Evolutionary conservation across 2,329 filamentous ascomycete species (phyloP), one percentile per base, ranked within the genome.

Genomic region (Pleurostoma richardsiae): DNA sequence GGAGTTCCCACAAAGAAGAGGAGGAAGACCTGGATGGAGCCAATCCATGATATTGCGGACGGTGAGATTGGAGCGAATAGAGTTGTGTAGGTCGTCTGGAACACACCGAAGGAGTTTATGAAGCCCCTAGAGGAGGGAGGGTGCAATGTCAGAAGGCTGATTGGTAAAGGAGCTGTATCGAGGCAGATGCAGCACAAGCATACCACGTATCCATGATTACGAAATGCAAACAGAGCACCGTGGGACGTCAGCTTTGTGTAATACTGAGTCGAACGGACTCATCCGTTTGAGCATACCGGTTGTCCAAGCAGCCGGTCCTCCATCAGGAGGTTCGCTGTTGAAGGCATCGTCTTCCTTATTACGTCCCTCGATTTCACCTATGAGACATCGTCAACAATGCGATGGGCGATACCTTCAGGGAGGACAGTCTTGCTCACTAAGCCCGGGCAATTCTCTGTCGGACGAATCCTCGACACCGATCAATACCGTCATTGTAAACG

Each of bases 11-110:
- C 56, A 10, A 65, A 57, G 44, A 68, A 69, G 27, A 72, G 55
- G 26, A 76, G 60, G 19, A 67, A 73, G 7, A 69, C 61, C 49
- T 77, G 70, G 1, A 76, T 52, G 11, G 72, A 72, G 4, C 73
- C 73, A 19, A 77, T 69, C 74, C 74, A 77, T 1, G 73, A 68
- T 26, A 77, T 64, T 10, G 62, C 59, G 3, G 69, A 66, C 11
- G 47, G 45, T 0, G 65, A 52, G 4, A 61, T 56, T 19, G 19
- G 19, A 3, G 60, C 55, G 10, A 72, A 59, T 19, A 53, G 51
- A 0, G 56, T 41, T 11, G 11, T n/a, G 50, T 74, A 74, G 52
- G 69, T 63, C 2, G 67, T 63, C 52, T 59, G 68, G 54, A 59
- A 71, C 54, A 60, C 68, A 46, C 56, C 67, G 49, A 67, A 72